Conservation (phyloP, 257 asterid genomes). For the Solanum arcanum region DNA sequence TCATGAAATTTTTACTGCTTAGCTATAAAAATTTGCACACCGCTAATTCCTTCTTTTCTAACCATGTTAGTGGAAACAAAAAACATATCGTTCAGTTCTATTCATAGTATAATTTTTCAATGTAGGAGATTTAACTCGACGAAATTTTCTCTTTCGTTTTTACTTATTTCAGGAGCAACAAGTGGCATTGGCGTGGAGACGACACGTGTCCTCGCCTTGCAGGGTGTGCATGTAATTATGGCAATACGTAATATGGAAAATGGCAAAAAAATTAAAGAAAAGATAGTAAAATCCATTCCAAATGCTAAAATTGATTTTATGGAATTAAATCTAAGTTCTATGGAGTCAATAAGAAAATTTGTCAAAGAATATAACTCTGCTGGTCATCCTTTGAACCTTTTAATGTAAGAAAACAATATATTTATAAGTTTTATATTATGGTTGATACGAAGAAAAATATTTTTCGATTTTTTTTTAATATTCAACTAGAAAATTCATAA, state of each 20-base stretch:
- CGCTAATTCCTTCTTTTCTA: not conserved
- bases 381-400: slow-evolving; percentile 37
- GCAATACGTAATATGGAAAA: slow-evolving; percentile 34
- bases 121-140: not conserved
- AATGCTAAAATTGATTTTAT: slow-evolving; percentile 49
- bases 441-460: not conserved
- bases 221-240: slow-evolving; percentile 50
- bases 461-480: not conserved
- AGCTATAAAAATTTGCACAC: not conserved
- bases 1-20: not conserved
- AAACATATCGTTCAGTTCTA: not conserved
- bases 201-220: slow-evolving; percentile 27
- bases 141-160: not conserved
- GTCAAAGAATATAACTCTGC: slow-evolving; percentile 31
- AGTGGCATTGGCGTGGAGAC: slow-evolving; percentile 57
- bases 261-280: slow-evolving; percentile 28
- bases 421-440: not conserved
- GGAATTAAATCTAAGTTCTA: slow-evolving; percentile 48
- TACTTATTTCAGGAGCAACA: slow-evolving; percentile 44
- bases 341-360: slow-evolving; percentile 40
- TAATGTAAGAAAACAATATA: slow-evolving; percentile 26
- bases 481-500: not conserved
- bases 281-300: slow-evolving; percentile 25
- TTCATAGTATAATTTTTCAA: not conserved
- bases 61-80: not conserved